Evolutionary conservation across 2,329 filamentous ascomycete species (phyloP).

Genomic region (Aspergillus candidus): DNA sequence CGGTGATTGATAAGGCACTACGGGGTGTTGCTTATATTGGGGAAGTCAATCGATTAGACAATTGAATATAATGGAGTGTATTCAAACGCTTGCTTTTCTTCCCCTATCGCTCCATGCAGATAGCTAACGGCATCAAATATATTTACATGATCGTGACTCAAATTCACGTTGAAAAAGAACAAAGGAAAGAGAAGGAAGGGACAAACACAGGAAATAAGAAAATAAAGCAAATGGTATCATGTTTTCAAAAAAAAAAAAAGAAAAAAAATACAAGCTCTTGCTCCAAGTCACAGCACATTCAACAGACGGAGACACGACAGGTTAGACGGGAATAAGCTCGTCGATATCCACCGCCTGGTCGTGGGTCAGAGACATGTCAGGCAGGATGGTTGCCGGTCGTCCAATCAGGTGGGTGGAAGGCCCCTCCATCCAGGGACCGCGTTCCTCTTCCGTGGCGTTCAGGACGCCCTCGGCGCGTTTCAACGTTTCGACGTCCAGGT

Average conservation of each 20-base stretch:
- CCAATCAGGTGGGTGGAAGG: conserved; percentile 28
- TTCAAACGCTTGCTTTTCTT: too few relatives aligned
- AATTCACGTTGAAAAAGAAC: conserved; percentile 1
- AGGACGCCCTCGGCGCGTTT: conserved; percentile 81
- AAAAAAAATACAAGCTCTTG: conserved; percentile 4
- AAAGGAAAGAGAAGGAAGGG: conserved; percentile 3
- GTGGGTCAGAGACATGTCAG: conserved; percentile 22
- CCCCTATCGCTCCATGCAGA: too few relatives aligned
- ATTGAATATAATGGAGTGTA: too few relatives aligned
- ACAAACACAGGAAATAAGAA: not conserved
- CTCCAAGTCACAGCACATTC: conserved; percentile 8
- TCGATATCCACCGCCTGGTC: conserved; percentile 32
- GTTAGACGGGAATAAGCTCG: conserved; percentile 23
- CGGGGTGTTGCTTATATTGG: too few relatives aligned
- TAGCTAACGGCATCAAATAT: too few relatives aligned
- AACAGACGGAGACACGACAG: conserved; percentile 1
- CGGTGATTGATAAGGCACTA: too few relatives aligned
- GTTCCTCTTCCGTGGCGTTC: conserved; percentile 75
- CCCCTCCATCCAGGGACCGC: conserved; percentile 65
- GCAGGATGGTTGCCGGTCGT: conserved; percentile 26
- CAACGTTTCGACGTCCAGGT: conserved; percentile 85
- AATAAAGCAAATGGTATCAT: conserved; percentile 17
- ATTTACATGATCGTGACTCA: too few relatives aligned
- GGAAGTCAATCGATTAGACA: too few relatives aligned
- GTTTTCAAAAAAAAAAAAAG: conserved; percentile 10